Conservation (phyloP, 2,329 filamentous ascomycete genomes). For the Penicillium paneum region DNA sequence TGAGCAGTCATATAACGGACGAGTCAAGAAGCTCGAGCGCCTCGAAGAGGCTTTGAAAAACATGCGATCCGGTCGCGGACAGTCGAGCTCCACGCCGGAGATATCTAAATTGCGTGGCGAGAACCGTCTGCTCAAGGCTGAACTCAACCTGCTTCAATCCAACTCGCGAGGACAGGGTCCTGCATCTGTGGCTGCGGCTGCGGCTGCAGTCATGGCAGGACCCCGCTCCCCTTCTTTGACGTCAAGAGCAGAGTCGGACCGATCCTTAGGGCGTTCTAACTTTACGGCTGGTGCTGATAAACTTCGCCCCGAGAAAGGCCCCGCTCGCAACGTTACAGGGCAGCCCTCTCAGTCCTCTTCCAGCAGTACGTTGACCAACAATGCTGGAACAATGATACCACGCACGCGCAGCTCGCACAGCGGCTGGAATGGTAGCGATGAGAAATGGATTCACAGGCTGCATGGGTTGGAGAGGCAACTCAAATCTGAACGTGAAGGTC, state of each 20-base stretch:
- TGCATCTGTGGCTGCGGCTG: slow-evolving; percentile 35
- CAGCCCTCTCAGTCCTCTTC: slow-evolving; percentile 36
- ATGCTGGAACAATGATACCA: slow-evolving; percentile 25
- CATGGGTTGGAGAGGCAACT: slow-evolving; percentile 84
- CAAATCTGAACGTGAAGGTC: slow-evolving; percentile 83
- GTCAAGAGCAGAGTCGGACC: slow-evolving; percentile 27
- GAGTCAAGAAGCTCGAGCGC: slow-evolving; percentile 80
- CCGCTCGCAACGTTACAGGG: slow-evolving; percentile 32
- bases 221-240: slow-evolving; percentile 24
- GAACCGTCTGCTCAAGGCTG: slow-evolving; percentile 59
- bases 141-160: slow-evolving; percentile 66
- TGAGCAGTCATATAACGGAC: slow-evolving; percentile 73
- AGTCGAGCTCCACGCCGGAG: slow-evolving; percentile 48
- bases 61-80: slow-evolving; percentile 39
- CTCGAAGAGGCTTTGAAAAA: slow-evolving; percentile 77
- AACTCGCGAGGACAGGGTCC: slow-evolving; percentile 57
- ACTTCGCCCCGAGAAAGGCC: slow-evolving; percentile 27
- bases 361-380: slow-evolving; percentile 31
- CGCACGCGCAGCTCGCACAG: slow-evolving; percentile 23
- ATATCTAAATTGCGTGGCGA: slow-evolving; percentile 58
- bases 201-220: slow-evolving; percentile 32
- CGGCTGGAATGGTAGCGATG: slow-evolving; percentile 54
- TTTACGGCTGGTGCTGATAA: slow-evolving; percentile 48
- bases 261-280: slow-evolving; percentile 55
- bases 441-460: slow-evolving; percentile 76